Base-by-base conservation (phyloP, 2,329 filamentous ascomycete genomes). In the Raffaelea ambrosiae region DNA sequence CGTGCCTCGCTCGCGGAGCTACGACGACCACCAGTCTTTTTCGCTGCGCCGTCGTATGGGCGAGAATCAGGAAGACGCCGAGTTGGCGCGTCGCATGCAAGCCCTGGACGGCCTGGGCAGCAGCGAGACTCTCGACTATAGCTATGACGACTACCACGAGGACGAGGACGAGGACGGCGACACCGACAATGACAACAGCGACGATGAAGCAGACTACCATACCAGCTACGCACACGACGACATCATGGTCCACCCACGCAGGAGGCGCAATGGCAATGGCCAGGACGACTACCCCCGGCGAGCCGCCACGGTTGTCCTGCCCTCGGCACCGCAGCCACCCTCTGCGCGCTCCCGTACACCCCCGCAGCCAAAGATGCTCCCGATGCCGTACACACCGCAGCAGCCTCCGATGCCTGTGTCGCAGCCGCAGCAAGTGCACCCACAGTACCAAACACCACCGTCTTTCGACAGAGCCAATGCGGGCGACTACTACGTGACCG, bases 231-330 rank as follows among this genome's bases (percentile, higher is more conserved):
- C 26, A 7, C 20, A 42, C 23, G 40, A 14, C 11, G 11, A 23
- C 40, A 42, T 22, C 3, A 26, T 31, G 18, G 11, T 42, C 18
- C 44, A 43, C 14, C 19, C 42, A 2, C 51, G 47, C n/a, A 42
- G 43, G 5, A n/a, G 67, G 69, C 1, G 70, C 67, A 14, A 83
- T 55, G 77, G 80, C 56, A 73, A 81, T 71, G 81, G 81, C 49
- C n/a, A n/a, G n/a, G 77, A 83, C 23, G 69, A 79, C 51, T 82
- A 79, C 51, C 63, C 69, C 42, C 64, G 66, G 46, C 59, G 66
- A 39, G 59, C 66, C 16, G 65, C 65, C 20, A 63, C 60, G 3
- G 58, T 65, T 11, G 55, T 64, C 26, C 58, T 66, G 21, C 67
- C 66, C n/a, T 61, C 59, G 31, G 58, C 60, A 5, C 59, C 47